Evolutionary conservation across 1,139 yeast species (phyloP).

Genomic region (Pichia sp.): DNA sequence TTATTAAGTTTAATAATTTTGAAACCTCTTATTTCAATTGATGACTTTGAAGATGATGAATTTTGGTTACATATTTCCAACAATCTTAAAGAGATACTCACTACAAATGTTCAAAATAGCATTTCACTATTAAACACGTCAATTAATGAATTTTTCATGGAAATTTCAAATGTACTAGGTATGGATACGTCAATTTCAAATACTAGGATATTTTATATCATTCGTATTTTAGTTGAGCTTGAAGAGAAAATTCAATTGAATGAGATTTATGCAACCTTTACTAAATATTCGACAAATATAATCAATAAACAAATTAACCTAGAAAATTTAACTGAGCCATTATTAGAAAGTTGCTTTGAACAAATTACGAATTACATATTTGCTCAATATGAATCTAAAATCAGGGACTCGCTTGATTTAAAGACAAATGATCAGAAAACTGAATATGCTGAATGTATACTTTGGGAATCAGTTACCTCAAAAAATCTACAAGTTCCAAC

Average conservation of each 20-base stretch:
- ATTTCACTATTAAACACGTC: slow-evolving; percentile 15
- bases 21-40: slow-evolving; percentile 29
- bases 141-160: slow-evolving; percentile 15
- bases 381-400: not conserved
- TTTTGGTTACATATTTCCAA: slow-evolving; percentile 22
- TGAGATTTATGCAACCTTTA: slow-evolving; percentile 9
- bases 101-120: slow-evolving; percentile 16
- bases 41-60: slow-evolving; percentile 28
- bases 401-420: not conserved
- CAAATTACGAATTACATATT: slow-evolving; percentile 12
- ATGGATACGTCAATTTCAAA: slow-evolving; percentile 1
- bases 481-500: slow-evolving; percentile 16
- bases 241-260: slow-evolving; percentile 16
- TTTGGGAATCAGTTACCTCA: slow-evolving; percentile 12
- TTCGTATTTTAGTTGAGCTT: slow-evolving; percentile 21
- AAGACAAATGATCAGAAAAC: slow-evolving; percentile 10
- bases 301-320: slow-evolving; percentile 8
- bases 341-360: slow-evolving; percentile 15
- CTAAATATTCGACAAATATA: slow-evolving; percentile 1
- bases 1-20: slow-evolving; percentile 16
- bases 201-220: slow-evolving; percentile 17
- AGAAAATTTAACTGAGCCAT: slow-evolving; percentile 10
- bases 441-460: slow-evolving; percentile 3
- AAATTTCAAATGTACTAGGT: slow-evolving; percentile 4
- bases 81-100: slow-evolving; percentile 12